These are phyloP conservation scores for Tieghemostelium lacteum DNA, from an alignment of 78 protist genomes.

Conservation along the genomic window DNA sequence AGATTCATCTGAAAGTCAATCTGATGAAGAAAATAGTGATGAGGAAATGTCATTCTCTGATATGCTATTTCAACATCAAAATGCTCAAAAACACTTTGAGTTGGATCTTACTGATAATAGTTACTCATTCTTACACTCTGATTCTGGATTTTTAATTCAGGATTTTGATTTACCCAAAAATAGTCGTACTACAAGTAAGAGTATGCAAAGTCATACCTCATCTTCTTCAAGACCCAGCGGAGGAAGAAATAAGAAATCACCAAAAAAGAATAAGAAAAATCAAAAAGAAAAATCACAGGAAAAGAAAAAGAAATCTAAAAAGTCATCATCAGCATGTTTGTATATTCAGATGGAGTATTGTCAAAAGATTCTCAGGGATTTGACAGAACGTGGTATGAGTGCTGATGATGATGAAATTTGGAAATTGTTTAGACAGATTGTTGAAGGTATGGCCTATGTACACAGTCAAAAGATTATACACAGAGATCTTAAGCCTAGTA, in stretches of 20 bases:
- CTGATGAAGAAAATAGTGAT: constrained; percentile 2
- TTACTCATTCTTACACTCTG: constrained; percentile 63
- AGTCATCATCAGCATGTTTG: constrained; percentile 32
- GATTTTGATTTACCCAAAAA: constrained; percentile 37
- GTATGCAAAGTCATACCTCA: constrained; percentile 5
- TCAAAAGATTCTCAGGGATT: constrained; percentile 60
- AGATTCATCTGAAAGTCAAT: not conserved
- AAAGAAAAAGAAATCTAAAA: constrained; percentile 4
- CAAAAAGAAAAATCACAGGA: not conserved
- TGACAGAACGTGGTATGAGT: constrained; percentile 62
- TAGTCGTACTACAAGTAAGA: constrained; percentile 2
- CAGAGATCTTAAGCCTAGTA: constrained; percentile 80
- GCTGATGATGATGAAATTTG: constrained; percentile 78
- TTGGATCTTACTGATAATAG: constrained; percentile 71
- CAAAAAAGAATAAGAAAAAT: not conserved
- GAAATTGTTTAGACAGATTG: constrained; percentile 81
- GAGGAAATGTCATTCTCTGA: constrained; percentile 12
- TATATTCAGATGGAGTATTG: constrained; percentile 87
- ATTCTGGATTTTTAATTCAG: constrained; percentile 45
- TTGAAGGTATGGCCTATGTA: constrained; percentile 81
- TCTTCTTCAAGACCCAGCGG: too few species aligned
- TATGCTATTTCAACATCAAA: constrained; percentile 9
- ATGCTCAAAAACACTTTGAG: constrained; percentile 32
- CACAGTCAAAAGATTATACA: constrained; percentile 79
- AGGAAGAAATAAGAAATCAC: not conserved